These are phyloP conservation scores for Styphnolobium japonicum DNA, from an alignment of 306 rosid genomes.

Conservation along the genomic window DNA sequence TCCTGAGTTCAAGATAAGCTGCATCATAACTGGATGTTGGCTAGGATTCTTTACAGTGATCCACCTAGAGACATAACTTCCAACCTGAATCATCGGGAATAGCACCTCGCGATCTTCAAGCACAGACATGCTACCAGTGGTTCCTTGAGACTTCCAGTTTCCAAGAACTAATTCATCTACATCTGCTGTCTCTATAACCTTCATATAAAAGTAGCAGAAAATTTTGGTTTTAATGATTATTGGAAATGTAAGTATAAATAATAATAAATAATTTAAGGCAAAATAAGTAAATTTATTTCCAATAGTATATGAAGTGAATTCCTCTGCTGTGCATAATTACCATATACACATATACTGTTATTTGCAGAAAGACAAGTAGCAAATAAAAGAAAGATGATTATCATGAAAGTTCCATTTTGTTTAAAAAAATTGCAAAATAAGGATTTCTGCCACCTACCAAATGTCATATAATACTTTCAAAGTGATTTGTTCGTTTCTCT, in stretches of 20 bases:
- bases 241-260: no score
- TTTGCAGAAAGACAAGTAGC: neutral
- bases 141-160: constrained; percentile 86
- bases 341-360: neutral
- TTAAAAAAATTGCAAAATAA: neutral
- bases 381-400: neutral
- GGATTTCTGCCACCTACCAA: neutral
- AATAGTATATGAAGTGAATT: neutral
- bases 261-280: neutral
- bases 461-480: constrained; percentile 1
- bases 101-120: constrained; percentile 66
- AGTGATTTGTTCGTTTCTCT: neutral
- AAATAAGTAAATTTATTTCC: neutral
- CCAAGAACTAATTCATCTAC: constrained; percentile 74
- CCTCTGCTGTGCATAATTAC: neutral
- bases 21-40: constrained; percentile 71
- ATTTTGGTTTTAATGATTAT: constrained; percentile 17
- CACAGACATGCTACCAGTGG: constrained; percentile 55
- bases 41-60: constrained; percentile 86
- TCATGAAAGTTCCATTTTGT: neutral
- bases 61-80: constrained; percentile 72
- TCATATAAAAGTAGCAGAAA: constrained; percentile 30
- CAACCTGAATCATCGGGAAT: constrained; percentile 77
- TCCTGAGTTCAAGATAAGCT: constrained; percentile 83
- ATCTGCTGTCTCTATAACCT: constrained; percentile 49